phyloP scores from a whole-genome alignment of 1,284 basidiomycete species.

The Ceraceosorus guamensis region DNA sequence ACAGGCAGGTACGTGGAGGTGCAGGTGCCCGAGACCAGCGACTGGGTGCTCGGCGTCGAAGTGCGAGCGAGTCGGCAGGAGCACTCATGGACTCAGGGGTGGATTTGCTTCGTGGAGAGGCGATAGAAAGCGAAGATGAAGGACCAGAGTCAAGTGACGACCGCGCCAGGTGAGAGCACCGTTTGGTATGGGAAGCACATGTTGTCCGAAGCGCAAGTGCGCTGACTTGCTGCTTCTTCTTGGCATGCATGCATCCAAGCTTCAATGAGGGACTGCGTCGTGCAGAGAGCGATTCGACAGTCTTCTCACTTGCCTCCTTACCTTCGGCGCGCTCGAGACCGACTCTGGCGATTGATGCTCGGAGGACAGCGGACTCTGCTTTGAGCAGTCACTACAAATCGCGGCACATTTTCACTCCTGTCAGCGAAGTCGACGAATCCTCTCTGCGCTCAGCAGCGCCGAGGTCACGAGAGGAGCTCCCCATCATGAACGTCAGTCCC shows the following conservation, averaged over 20 bases:
- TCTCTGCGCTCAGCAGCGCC: too few species aligned
- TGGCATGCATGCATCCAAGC: background rate
- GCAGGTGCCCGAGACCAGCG: too few species aligned
- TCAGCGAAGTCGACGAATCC: slow-evolving; percentile 2
- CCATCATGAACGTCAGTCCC: too few species aligned
- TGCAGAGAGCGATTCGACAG: slow-evolving; percentile 2
- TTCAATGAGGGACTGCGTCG: background rate
- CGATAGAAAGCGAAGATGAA: background rate
- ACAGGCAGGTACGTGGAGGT: too few species aligned
- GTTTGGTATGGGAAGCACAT: background rate
- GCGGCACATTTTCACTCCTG: background rate
- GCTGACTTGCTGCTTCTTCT: background rate
- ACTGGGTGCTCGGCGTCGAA: too few species aligned
- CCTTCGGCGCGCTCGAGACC: background rate
- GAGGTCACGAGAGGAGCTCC: too few species aligned
- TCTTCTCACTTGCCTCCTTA: slow-evolving; percentile 8
- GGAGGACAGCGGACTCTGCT: background rate
- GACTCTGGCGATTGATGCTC: background rate
- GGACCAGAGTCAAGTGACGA: background rate
- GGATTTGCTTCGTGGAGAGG: background rate
- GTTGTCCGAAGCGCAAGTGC: background rate
- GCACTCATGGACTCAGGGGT: too few species aligned
- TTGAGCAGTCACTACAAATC: background rate
- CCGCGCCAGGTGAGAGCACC: background rate
- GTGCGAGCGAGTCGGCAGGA: too few species aligned